Evolutionary conservation across 2,329 filamentous ascomycete genomes (phyloP).

Genomic region (Hypoxylon sp.): DNA sequence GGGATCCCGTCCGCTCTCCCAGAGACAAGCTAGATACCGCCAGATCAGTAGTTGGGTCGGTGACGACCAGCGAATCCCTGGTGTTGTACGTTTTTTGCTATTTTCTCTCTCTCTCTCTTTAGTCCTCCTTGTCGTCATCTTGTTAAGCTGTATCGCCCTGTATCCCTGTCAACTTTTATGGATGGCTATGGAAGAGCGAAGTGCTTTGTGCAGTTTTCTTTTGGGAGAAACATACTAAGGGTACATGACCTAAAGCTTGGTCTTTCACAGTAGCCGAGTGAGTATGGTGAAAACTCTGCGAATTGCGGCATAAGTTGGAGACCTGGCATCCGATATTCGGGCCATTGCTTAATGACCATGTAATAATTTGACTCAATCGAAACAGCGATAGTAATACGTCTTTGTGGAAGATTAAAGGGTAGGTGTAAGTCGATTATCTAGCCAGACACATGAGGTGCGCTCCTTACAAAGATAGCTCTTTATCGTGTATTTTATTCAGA

Average conservation of each 20-base stretch:
- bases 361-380: too few species aligned
- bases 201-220: too few species aligned
- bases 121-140: background rate
- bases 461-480: background rate
- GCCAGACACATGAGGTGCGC: background rate
- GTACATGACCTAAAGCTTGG: too few species aligned
- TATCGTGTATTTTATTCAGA: background rate
- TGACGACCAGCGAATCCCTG: conserved; percentile 22
- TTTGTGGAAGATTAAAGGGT: too few species aligned
- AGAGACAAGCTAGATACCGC: conserved; percentile 15
- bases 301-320: too few species aligned
- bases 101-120: conserved; percentile 1
- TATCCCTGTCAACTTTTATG: background rate
- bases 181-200: background rate
- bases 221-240: too few species aligned
- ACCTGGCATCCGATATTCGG: too few species aligned
- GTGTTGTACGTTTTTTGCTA: conserved; percentile 23
- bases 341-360: too few species aligned
- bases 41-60: conserved; percentile 13
- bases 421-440: too few species aligned
- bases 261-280: too few species aligned
- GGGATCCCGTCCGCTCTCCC: conserved; percentile 18
- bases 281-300: too few species aligned
- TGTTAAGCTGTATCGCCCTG: background rate
- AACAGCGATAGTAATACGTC: too few species aligned